Conservation (phyloP, 2,329 filamentous ascomycete genomes). For the Talaromyces sp. region DNA sequence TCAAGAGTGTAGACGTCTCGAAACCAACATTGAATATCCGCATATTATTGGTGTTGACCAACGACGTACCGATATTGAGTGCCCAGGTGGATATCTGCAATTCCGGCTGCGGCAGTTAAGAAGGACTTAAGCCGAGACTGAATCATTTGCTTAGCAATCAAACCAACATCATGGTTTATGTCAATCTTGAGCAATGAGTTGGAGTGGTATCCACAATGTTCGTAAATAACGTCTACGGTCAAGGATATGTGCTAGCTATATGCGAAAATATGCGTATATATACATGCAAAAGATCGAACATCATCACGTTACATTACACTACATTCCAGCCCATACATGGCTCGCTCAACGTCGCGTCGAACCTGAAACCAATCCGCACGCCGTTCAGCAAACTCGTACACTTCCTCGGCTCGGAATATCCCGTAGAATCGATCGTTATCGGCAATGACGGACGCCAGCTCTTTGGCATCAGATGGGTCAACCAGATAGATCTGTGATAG, state of each 20-base stretch:
- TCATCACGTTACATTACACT: constrained; percentile 60
- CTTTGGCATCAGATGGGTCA: constrained; percentile 78
- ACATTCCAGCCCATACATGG: constrained; percentile 96
- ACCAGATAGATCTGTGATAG: constrained; percentile 95
- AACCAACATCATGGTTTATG: background rate
- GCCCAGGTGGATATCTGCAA: too few relatives aligned
- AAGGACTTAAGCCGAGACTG: background rate
- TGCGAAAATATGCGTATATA: background rate
- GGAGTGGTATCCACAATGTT: background rate
- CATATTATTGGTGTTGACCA: background rate
- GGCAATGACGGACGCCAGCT: constrained; percentile 91
- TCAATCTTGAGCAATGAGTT: background rate
- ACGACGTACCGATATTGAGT: too few relatives aligned
- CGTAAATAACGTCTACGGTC: background rate
- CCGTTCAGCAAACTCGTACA: constrained; percentile 93
- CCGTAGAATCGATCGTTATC: constrained; percentile 85
- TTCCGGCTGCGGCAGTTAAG: background rate
- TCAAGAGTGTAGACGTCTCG: too few relatives aligned
- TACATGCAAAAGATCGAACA: background rate
- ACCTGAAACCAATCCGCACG: constrained; percentile 94
- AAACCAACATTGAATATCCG: background rate
- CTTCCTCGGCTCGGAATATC: constrained; percentile 91
- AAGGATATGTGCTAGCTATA: background rate
- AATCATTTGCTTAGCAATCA: background rate
- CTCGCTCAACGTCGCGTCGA: constrained; percentile 80